Conservation (phyloP, 2,329 filamentous ascomycete species). For the Venturia asperata region DNA sequence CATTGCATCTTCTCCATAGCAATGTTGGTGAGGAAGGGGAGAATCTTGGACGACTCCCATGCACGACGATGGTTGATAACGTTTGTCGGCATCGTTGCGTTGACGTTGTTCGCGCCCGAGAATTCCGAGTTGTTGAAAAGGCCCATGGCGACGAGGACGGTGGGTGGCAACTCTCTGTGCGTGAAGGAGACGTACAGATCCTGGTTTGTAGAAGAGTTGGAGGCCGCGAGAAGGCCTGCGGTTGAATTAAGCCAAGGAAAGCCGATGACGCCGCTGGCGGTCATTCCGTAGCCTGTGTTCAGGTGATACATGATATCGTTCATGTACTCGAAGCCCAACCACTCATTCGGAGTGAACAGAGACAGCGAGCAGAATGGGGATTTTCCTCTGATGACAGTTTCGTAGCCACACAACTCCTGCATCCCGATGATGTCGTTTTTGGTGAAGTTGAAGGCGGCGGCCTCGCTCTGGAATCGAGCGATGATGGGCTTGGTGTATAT, state of each 20-base stretch:
- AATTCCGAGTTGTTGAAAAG: constrained; percentile 62
- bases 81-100: constrained; percentile 58
- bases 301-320: constrained; percentile 59
- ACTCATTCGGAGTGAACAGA: constrained; percentile 55
- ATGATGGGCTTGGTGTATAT: constrained; percentile 55
- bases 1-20: constrained; percentile 61
- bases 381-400: constrained; percentile 55
- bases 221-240: constrained; percentile 42
- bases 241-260: constrained; percentile 62
- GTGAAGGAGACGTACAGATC: constrained; percentile 63
- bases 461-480: constrained; percentile 48
- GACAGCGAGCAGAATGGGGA: constrained; percentile 55
- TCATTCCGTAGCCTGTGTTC: constrained; percentile 58
- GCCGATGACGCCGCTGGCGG: constrained; percentile 51
- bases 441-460: constrained; percentile 56
- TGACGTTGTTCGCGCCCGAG: constrained; percentile 46
- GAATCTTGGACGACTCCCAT: constrained; percentile 56
- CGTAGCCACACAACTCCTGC: constrained; percentile 60
- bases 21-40: constrained; percentile 60
- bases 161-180: constrained; percentile 61
- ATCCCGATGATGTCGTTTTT: constrained; percentile 56
- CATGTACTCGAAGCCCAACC: constrained; percentile 60
- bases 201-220: constrained; percentile 32
- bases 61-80: constrained; percentile 56
- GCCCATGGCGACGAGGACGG: constrained; percentile 59